phyloP scores from a whole-genome alignment of 768 basidiomycete genomes.

The Inosperma sp. region DNA sequence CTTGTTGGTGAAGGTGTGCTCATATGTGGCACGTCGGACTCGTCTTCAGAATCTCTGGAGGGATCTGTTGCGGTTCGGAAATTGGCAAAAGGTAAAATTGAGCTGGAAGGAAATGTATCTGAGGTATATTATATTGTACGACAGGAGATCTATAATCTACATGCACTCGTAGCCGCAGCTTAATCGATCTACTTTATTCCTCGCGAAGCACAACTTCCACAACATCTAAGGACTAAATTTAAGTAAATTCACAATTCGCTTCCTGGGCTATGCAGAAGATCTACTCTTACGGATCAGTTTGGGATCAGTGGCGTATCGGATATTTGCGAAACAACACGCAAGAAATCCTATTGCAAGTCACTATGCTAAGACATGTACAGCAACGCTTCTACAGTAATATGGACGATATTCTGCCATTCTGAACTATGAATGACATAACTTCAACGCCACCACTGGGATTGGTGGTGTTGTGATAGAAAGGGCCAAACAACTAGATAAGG shows the following conservation, averaged over 20 bases:
- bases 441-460: background rate
- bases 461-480: too few species aligned
- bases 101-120: slow-evolving; percentile 85
- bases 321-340: too few species aligned
- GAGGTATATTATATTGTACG: slow-evolving; percentile 87
- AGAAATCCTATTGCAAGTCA: too few species aligned
- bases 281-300: too few species aligned
- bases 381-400: too few species aligned
- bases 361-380: too few species aligned
- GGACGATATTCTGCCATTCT: too few species aligned
- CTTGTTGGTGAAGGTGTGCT: slow-evolving; percentile 97
- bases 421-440: too few species aligned
- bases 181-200: slow-evolving; percentile 12
- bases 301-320: too few species aligned
- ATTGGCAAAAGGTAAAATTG: slow-evolving; percentile 76
- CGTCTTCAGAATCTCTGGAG: slow-evolving; percentile 43
- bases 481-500: slow-evolving; percentile 28
- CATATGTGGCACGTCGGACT: slow-evolving; percentile 68
- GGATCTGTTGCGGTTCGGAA: slow-evolving; percentile 87
- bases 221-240: background rate
- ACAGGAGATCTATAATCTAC: slow-evolving; percentile 83
- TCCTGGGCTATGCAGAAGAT: too few species aligned
- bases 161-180: slow-evolving; percentile 79
- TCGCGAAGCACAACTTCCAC: background rate
- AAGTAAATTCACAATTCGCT: too few species aligned